phyloP scores from a whole-genome alignment of 2,329 filamentous ascomycete species.

The Dendrostoma leiphaemia region DNA sequence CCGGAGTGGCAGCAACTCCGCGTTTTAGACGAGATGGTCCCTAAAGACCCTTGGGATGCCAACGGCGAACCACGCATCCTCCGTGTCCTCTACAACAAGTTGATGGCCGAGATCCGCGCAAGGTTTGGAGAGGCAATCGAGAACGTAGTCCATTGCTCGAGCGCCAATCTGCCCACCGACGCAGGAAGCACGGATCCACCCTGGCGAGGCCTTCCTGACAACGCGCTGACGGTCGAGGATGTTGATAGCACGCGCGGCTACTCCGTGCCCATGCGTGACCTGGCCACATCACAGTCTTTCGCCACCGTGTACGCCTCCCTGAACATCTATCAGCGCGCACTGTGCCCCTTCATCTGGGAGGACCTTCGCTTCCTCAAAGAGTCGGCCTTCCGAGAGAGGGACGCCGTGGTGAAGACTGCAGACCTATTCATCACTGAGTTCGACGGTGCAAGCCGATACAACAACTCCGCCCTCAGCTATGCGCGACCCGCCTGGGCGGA shows the following conservation, averaged over 20 bases:
- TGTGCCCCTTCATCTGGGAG: slow-evolving; percentile 37
- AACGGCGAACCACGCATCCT: not conserved
- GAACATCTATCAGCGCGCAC: slow-evolving; percentile 31
- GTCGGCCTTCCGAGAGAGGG: not conserved
- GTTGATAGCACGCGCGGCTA: slow-evolving; percentile 35
- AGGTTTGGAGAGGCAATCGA: slow-evolving; percentile 14
- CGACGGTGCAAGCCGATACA: not conserved
- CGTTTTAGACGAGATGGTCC: slow-evolving; percentile 11
- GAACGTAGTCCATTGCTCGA: not conserved
- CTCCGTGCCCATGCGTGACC: slow-evolving; percentile 34
- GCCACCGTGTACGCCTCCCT: slow-evolving; percentile 24
- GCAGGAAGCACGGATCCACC: not conserved
- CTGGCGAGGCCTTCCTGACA: not conserved
- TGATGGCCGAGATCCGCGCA: slow-evolving; percentile 13
- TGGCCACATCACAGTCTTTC: slow-evolving; percentile 18
- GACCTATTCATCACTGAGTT: not conserved
- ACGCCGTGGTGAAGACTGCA: not conserved
- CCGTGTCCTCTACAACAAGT: not conserved
- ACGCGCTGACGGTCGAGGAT: not conserved
- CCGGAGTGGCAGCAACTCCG: slow-evolving; percentile 34
- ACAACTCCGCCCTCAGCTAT: not conserved
- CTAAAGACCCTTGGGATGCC: not conserved
- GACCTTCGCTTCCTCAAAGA: slow-evolving; percentile 11
- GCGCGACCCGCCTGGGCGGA: not conserved
- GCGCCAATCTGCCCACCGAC: not conserved